Evolutionary conservation across 2,329 filamentous ascomycete genomes (phyloP), one percentile per base, ranked within the genome.

Genomic region (Epicoccum nigrum): DNA sequence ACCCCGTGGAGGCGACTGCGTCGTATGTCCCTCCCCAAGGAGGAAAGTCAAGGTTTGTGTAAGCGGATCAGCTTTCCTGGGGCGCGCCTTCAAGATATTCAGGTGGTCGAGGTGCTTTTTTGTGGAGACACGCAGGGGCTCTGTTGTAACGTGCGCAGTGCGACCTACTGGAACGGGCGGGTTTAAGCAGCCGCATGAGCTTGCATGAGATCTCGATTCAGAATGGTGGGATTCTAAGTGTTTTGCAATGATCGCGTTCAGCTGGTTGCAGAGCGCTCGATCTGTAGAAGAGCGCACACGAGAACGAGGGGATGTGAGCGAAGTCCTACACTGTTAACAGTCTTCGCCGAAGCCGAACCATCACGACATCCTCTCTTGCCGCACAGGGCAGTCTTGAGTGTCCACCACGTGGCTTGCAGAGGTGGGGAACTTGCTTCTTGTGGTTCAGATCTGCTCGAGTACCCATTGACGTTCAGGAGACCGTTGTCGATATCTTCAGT

Each of bases 131-230:
- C 34, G 33, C 40, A 54, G 45, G 50, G 50, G 50, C 17, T 44
- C 17, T 32, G 20, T 27, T 54, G 45, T 45, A 54, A 54, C 45
- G 50, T 54, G 50, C 50, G 41, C 40, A 37, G 45, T 45, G n/a
- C 44, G 40, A 54, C 34, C 3, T 35, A 45, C 45, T 48, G 31
- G 50, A 37, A 54, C 45, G 33, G n/a, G n/a, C 44, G 39, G 21
- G 21, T 30, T 31, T 44, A 8, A n/a, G 20, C 43, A 52, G 49
- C 16, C 27, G 16, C 30, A 33, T 42, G 15, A 31, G 28, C 27
- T n/a, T 39, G 38, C 27, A 34, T 52, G 17, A 25, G 8, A 43
- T 21, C 20, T 15, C 13, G 12, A 30, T 6, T 30, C 28, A 13
- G 13, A n/a, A 7, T 4, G 23, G n/a, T 25, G 39, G 27, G 38